Base-by-base conservation (phyloP, 768 basidiomycete genomes). In the Brasilioporus rufonigricans region DNA sequence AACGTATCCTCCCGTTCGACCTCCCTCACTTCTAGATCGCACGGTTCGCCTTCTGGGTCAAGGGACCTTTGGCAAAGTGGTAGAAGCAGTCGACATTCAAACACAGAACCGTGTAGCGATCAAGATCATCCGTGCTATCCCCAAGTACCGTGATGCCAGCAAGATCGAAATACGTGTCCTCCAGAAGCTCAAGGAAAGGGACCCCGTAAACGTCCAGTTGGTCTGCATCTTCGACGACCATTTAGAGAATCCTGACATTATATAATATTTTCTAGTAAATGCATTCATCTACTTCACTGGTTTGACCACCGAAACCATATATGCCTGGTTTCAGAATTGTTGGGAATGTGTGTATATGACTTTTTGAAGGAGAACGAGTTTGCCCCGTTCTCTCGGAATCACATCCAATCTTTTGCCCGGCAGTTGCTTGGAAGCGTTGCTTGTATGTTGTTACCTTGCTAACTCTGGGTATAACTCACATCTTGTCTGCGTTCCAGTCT, bases 231-330 rank as follows among this genome's bases (percentile, higher is more conserved):
- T 51, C 35, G 48, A 33, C 55, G 52, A 33, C 52, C 35, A 52
- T 50, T 55, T 56, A 43, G 50, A 48, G 52, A 56, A 61, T 65
- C 21, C 70, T 73, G 5, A 61, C 35, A 18, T 36, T 47, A 6
- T 26, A 11, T 56, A 24, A 21, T 16, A 38, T 53, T 46, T 29
- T 57, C 41, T 14, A 98, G 97, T 71, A 97, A 98, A 87, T 99
- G 97, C 74, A 97, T 99, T 49, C 95, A 98, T 72, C 79, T 98
- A 29, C 76, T 94, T 50, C 84, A 93, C 64, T 92, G 87, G 83
- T 98, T 99, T 71, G 96, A 98, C 76, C 93, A 91, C 73, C 84
- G 91, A 62, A 97, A 97, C 74, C 97, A 99, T 72, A 93, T 98
- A 62, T 99, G 97, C 70, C 76, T 99, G 19, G 97, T 98, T 47